Evolutionary conservation across 169 alveolate genomes (phyloP), one percentile per base, ranked within the genome.

Genomic region (Eimeria tenella): DNA sequence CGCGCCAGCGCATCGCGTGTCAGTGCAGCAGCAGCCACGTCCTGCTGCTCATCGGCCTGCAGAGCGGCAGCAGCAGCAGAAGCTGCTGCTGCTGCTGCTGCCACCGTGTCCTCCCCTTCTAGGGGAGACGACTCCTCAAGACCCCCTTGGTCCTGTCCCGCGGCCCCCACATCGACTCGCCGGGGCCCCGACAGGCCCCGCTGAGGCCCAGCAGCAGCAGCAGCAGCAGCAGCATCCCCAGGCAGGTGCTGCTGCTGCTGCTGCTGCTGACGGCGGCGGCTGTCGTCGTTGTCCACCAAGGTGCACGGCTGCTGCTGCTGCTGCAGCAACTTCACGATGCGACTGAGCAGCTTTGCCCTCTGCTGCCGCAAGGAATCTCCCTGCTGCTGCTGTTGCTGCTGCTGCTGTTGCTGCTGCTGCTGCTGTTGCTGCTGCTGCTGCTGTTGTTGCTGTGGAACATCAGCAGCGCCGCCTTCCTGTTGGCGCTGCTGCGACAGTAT

Each of bases 401-500:
- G 73, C 89, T 79, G 88, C 73, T 50, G 89, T 55, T 81, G 74
- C 25, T 81, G 55, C 52, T 79, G 88, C 19, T 79, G 89, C 74
- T 56, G 89, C 52, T 81, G 89, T 73, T 81, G 89, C 56, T 56
- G 89, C 58, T 56, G 74, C 21, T 81, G 89, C 89, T 81, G 89
- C 74, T 56, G 89, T 55, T 81, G 89, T 55, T 81, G 89, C 56
- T 81, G 89, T 56, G 73, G 68, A 7, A n/a, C 42, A 31, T 81
- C 89, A 42, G 42, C 4, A 3, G 21, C 25, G 52, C 55, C 65
- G 23, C 21, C 49, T 23, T 81, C 89, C 73, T 81, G 89, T 73
- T 81, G 89, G 25, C 89, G 89, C 21, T 81, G 89, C 55, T 81
- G 89, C 56, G 89, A 81, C 55, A 81, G 8, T 13, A 81, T 81